Conservation (phyloP, 2,329 filamentous ascomycete genomes). For the Fusarium odoratissimum region DNA sequence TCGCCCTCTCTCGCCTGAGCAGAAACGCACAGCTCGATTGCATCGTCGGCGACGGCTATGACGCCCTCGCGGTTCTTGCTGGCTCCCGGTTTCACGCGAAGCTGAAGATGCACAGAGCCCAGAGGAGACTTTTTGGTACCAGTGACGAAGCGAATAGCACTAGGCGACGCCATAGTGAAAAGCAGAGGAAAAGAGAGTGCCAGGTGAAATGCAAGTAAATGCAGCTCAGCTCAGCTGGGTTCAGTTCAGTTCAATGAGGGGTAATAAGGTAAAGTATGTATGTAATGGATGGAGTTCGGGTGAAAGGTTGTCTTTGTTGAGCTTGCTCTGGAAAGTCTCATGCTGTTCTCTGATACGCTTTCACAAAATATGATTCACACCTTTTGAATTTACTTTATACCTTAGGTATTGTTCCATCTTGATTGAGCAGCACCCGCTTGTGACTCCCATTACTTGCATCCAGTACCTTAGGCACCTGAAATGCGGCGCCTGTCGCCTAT, state of each 20-base stretch:
- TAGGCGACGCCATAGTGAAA: slow-evolving; percentile 45
- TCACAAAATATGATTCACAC: not conserved
- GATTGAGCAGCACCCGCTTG: not conserved
- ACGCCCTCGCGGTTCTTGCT: slow-evolving; percentile 72
- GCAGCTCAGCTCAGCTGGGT: not conserved
- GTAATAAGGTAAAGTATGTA: slow-evolving; percentile 2
- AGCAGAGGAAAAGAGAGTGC: not conserved
- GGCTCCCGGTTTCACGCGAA: slow-evolving; percentile 75
- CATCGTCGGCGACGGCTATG: slow-evolving; percentile 63
- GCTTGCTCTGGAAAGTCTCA: not conserved
- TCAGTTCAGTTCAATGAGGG: slow-evolving; percentile 11
- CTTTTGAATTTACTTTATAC: not conserved
- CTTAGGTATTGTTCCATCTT: not conserved
- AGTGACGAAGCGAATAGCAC: slow-evolving; percentile 60
- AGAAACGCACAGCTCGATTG: slow-evolving; percentile 73
- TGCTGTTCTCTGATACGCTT: not conserved
- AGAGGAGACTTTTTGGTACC: slow-evolving; percentile 59
- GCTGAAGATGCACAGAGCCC: slow-evolving; percentile 68
- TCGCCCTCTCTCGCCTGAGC: slow-evolving; percentile 75
- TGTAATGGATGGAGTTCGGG: not conserved
- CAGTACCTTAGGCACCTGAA: not conserved
- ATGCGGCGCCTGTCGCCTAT: slow-evolving; percentile 43
- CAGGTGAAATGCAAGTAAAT: not conserved
- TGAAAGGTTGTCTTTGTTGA: not conserved
- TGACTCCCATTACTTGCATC: not conserved